These are phyloP conservation scores for Gossypium davidsonii DNA, from an alignment of 441 rosid species.

Conservation along the genomic window DNA sequence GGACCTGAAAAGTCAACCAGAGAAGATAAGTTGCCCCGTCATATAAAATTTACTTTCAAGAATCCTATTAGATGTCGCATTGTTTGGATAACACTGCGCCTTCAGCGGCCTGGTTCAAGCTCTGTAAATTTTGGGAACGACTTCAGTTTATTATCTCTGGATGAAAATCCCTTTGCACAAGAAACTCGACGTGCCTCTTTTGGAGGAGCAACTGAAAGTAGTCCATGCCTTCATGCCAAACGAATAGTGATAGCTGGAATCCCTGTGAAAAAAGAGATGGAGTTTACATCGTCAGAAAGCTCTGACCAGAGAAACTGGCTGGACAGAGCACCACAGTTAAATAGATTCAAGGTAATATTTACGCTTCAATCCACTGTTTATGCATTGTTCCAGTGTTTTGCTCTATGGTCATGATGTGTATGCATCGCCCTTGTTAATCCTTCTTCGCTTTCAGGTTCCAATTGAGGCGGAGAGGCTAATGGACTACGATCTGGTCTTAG, in stretches of 20 bases:
- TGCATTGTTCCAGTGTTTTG: conserved; percentile 7
- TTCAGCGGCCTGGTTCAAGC: conserved; percentile 76
- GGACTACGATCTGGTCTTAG: conserved; percentile 65
- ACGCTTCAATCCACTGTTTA: conserved; percentile 5
- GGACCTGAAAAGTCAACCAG: conserved; percentile 60
- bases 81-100: conserved; percentile 73
- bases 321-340: conserved; percentile 74
- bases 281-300: conserved; percentile 35
- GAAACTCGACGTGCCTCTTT: conserved; percentile 71
- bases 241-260: conserved; percentile 70
- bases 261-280: conserved; percentile 44
- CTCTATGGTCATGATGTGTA: neutral
- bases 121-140: conserved; percentile 71
- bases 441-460: conserved; percentile 51
- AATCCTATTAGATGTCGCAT: conserved; percentile 80
- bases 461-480: conserved; percentile 64
- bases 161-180: conserved; percentile 86
- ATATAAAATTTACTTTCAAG: conserved; percentile 67
- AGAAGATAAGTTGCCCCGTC: conserved; percentile 66
- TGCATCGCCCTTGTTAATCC: conserved; percentile 6
- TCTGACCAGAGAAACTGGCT: conserved; percentile 65
- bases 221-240: conserved; percentile 86
- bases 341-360: conserved; percentile 71
- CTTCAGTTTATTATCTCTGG: conserved; percentile 67
- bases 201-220: conserved; percentile 65